Conservation (phyloP, 139 green algal species). For the Coccomyxa sp. region DNA sequence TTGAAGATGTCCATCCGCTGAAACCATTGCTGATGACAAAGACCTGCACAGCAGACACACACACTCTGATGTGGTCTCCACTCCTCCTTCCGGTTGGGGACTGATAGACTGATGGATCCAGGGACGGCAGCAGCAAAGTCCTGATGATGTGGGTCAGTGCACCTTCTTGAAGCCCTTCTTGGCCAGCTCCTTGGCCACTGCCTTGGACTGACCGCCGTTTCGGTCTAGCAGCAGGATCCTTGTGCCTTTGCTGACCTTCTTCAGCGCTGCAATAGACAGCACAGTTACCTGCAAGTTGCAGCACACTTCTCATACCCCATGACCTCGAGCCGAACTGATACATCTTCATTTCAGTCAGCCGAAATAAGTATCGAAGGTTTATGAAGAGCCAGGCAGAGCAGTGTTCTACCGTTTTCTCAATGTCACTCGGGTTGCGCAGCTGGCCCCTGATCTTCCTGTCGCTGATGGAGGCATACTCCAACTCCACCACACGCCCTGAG, state of each 20-base stretch:
- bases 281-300: conserved; percentile 47
- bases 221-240: conserved; percentile 77
- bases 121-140: not conserved
- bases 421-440: conserved; percentile 49
- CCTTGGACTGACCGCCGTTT: conserved; percentile 52
- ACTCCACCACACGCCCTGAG: conserved; percentile 51
- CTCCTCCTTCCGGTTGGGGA: too few species aligned
- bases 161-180: conserved; percentile 63
- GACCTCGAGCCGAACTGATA: not conserved
- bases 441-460: conserved; percentile 61
- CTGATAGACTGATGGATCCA: too few species aligned
- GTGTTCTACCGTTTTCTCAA: conserved; percentile 39
- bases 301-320: not conserved
- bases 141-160: not conserved
- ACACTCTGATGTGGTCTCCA: too few species aligned
- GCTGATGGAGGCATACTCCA: conserved; percentile 69
- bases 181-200: conserved; percentile 65
- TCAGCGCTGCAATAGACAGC: conserved; percentile 73
- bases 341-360: too few species aligned
- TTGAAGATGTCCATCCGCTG: conserved; percentile 60
- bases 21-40: conserved; percentile 63
- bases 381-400: not conserved
- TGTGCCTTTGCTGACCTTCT: conserved; percentile 52
- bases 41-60: not conserved
- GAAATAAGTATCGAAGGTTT: too few species aligned